Percentiles rank a stretch among this genome's conserved stretches.
phyloP scores from a whole-genome alignment of 1,284 basidiomycete species.

The Taiwanofungus camphoratus region DNA sequence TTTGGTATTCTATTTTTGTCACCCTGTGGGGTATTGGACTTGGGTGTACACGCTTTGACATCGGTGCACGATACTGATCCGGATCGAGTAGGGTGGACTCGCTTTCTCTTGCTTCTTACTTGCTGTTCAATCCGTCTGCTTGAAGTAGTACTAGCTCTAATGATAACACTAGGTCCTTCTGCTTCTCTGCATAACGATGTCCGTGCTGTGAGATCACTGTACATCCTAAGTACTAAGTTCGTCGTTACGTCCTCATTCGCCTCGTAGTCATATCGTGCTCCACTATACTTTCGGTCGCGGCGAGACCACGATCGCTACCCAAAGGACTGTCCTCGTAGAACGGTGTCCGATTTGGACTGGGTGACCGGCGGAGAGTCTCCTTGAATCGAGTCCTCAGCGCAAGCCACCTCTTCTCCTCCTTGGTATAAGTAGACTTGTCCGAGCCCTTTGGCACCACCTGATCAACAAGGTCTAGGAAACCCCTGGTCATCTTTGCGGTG shows the following conservation, averaged over 20 bases:
- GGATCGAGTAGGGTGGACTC: not conserved
- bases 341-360: constrained; percentile 12
- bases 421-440: not conserved
- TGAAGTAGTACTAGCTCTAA: not conserved
- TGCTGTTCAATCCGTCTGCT: not conserved
- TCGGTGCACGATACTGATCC: not conserved
- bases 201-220: too few relatives aligned
- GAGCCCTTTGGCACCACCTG: constrained; percentile 13
- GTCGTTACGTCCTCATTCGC: not conserved
- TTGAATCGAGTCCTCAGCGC: constrained; percentile 16
- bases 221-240: too few relatives aligned
- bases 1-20: not conserved
- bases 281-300: constrained; percentile 13
- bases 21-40: not conserved
- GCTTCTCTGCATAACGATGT: too few relatives aligned
- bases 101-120: not conserved
- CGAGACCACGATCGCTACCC: constrained; percentile 16
- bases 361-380: constrained; percentile 10
- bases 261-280: not conserved
- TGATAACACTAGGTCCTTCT: too few relatives aligned
- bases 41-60: not conserved
- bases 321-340: constrained; percentile 17
- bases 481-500: constrained; percentile 17
- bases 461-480: constrained; percentile 18
- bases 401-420: constrained; percentile 16